Evolutionary conservation across 129 eudicot species (phyloP), one percentile per base, ranked within the genome.

Genomic region (Centella asiatica): DNA sequence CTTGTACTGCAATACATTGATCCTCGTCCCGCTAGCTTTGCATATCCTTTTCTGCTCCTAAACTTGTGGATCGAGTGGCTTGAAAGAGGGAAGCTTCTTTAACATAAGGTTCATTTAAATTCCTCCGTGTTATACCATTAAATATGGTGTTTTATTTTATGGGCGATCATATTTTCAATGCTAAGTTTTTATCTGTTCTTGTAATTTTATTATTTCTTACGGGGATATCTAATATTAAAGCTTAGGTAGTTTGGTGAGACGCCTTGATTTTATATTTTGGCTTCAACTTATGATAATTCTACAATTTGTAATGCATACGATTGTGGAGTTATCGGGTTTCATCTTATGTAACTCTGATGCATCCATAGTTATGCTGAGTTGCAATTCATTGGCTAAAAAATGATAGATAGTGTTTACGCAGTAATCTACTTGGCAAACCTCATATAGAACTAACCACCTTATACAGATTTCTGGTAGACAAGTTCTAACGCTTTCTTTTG

Each of bases 341-440:
- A n/a, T 31, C 25, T 42, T 42, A 15, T 42, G 8, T n/a, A 42
- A 42, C 2, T 42, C 12, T 42, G 47, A 42, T 42, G 47, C 47
- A 42, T 4, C 19, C 47, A 11, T 12, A 42, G 47, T 42, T 15
- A 2, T 25, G 18, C 19, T 65, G n/a, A 48, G 34, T 64, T 64
- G 19, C 47, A 1, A 1, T 42, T 57, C 63, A n/a, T n/a, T n/a
- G 4, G 47, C 47, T n/a, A 14, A 42, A 11, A n/a, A 42, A 11
- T 57, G 8, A 31, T 13, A 10, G 33, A 24, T 33, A 42, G 12
- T 19, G 14, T 23, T 31, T 50, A 20, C 2, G 25, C 20, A 33
- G 48, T 52, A 36, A 15, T 37, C n/a, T 11, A 23, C 23, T 60
- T 60, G 37, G 23, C 32, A 20, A 56, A 64, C 46, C 22, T 70